Conservation (phyloP, 345 rosid species). For the Lumnitzera littorea region DNA sequence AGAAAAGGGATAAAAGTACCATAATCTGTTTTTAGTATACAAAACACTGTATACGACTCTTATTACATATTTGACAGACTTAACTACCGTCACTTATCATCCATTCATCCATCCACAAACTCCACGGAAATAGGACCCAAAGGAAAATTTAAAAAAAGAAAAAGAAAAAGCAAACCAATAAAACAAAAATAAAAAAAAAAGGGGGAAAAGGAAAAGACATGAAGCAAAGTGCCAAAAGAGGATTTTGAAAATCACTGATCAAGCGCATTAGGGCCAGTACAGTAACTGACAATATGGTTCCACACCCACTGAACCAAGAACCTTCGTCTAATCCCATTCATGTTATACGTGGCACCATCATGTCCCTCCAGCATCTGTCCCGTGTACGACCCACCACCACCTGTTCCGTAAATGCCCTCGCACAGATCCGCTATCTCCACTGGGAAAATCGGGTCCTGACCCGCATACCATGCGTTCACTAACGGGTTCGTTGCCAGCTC, state of each 20-base stretch:
- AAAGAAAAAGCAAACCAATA: too few relatives aligned
- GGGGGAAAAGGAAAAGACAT: too few relatives aligned
- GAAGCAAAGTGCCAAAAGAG: too few relatives aligned
- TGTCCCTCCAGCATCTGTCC: conserved; percentile 68
- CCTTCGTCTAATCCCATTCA: conserved; percentile 78
- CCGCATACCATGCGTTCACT: conserved; percentile 98
- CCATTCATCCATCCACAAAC: too few relatives aligned
- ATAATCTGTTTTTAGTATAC: too few relatives aligned
- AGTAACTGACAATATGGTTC: conserved; percentile 72
- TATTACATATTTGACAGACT: too few relatives aligned
- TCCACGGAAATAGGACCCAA: too few relatives aligned
- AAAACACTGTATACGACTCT: too few relatives aligned
- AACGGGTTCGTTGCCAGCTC: conserved; percentile 93
- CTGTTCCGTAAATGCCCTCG: conserved; percentile 96
- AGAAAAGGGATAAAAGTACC: too few relatives aligned
- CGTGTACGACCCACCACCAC: conserved; percentile 96
- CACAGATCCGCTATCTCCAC: conserved; percentile 94
- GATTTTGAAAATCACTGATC: conserved; percentile 34
- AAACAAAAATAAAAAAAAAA: too few relatives aligned
- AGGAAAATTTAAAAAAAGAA: too few relatives aligned
- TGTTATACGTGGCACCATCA: conserved; percentile 79
- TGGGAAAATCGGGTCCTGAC: conserved; percentile 77
- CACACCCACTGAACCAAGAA: conserved; percentile 94
- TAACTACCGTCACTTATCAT: too few relatives aligned
- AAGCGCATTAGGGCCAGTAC: conserved; percentile 90